Base-by-base conservation (phyloP, 31 red algal genomes). In the Bonnemaisonia californica region DNA sequence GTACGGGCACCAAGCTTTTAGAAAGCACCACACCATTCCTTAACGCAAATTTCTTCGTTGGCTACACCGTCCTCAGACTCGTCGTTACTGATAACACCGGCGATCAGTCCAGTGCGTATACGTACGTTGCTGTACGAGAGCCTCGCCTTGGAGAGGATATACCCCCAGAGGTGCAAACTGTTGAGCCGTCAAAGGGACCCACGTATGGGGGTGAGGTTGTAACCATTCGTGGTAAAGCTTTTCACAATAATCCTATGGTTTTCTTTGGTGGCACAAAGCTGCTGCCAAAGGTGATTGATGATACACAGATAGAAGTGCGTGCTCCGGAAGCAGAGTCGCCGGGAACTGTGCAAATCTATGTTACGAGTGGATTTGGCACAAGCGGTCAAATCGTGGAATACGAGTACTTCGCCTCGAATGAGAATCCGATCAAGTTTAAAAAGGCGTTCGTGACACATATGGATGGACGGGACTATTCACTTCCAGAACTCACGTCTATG, bases 1-100 rank as follows among this genome's bases (percentile, higher is more conserved):
- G 51, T 11, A 71, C 85, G 29, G 85, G 76, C 1, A 47, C 42
- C 4, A 61, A 54, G 22, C 67, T 89, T 37, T 47, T 80, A 9
- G 37, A 56, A 72, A 87, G 62, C 3, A 36, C 18, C n/a, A 54
- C 51, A 9, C 75, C 76, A 1, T 68, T 48, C 29, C 54, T 85
- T 22, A 45, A 62, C 29, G 63, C 71, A 42, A 63, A 78, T 30
- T 92, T 92, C 51, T 80, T 74, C 37, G 9, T 85, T 4, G 89
- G 89, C 0, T 34, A 59, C 37, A 92, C 89, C 24, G 29, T 84
- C 22, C 66, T 92, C 72, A 79, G 73, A 21, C 74, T 92, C 13
- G 54, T 67, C 9, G 89, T 92, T n/a, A 85, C 80, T 8, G 89
- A 92, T 42, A 74, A 40, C 37, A 84, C 74, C 18, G 89, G 89